These are phyloP conservation scores for Lepiota brunneoincarnata DNA, from an alignment of 768 basidiomycete genomes.

Conservation along the genomic window DNA sequence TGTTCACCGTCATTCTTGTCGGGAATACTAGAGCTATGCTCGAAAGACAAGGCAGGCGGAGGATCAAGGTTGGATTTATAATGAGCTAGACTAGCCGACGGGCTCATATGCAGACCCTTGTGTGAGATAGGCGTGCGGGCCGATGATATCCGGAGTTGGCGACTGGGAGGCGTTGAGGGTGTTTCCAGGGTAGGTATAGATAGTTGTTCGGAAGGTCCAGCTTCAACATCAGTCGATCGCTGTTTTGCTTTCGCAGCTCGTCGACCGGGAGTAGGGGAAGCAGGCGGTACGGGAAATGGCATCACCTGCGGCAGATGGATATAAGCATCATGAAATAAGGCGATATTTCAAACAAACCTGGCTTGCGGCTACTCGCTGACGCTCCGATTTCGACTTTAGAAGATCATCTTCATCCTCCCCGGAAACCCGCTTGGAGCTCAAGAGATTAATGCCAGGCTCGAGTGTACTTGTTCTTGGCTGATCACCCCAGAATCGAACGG, in stretches of 20 bases:
- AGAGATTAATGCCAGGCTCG: slow-evolving; percentile 39
- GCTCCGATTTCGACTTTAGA: slow-evolving; percentile 26
- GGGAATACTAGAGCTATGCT: slow-evolving; percentile 8
- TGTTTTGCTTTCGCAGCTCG: slow-evolving; percentile 17
- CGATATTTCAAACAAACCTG: slow-evolving; percentile 21
- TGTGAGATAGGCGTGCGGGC: slow-evolving; percentile 67
- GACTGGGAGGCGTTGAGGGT: slow-evolving; percentile 39
- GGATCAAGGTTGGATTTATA: slow-evolving; percentile 71
- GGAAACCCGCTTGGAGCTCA: slow-evolving; percentile 25
- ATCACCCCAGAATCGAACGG: slow-evolving; percentile 43
- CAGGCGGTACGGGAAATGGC: slow-evolving; percentile 47
- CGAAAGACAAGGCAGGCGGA: slow-evolving; percentile 39
- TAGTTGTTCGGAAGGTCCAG: slow-evolving; percentile 16
- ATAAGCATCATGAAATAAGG: slow-evolving; percentile 9
- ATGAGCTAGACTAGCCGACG: slow-evolving; percentile 60
- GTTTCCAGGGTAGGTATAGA: slow-evolving; percentile 28
- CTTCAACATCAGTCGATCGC: slow-evolving; percentile 3
- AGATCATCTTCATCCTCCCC: slow-evolving; percentile 28
- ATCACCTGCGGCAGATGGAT: slow-evolving; percentile 31
- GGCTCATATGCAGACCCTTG: slow-evolving; percentile 68
- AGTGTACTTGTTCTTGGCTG: slow-evolving; percentile 28
- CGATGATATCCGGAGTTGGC: slow-evolving; percentile 48
- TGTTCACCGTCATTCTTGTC: slow-evolving; percentile 18
- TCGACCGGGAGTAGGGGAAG: slow-evolving; percentile 32
- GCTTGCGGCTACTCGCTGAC: slow-evolving; percentile 21